Evolutionary conservation across 371 early-diverging fungal genomes (phyloP).

Genomic region (Chytridium lagenaria): DNA sequence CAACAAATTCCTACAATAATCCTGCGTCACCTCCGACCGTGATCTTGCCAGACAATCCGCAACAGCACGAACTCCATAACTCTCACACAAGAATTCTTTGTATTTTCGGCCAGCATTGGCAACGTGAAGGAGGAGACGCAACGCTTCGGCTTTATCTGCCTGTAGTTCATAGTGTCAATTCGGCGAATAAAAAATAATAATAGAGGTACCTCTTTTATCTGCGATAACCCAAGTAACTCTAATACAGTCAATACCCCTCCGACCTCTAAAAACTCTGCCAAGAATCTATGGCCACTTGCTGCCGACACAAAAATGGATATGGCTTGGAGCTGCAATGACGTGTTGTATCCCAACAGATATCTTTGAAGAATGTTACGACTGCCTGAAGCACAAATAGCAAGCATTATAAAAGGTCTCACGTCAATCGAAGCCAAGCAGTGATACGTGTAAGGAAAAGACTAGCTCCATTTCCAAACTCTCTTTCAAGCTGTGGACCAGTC

Average conservation of each 20-base stretch:
- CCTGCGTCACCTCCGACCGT: constrained; percentile 55
- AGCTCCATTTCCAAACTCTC: constrained; percentile 62
- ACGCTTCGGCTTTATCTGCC: constrained; percentile 60
- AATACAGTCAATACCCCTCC: constrained; percentile 63
- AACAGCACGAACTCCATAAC: constrained; percentile 60
- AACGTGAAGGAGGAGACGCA: constrained; percentile 52
- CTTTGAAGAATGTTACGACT: constrained; percentile 26
- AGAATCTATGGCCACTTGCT: constrained; percentile 56
- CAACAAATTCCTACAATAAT: constrained; percentile 56
- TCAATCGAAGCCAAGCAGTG: constrained; percentile 61
- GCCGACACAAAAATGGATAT: constrained; percentile 61
- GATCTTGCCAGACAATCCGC: constrained; percentile 60
- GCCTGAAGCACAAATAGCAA: neutral
- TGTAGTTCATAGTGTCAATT: constrained; percentile 20
- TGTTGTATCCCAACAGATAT: constrained; percentile 56
- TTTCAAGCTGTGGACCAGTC: constrained; percentile 63
- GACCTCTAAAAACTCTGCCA: constrained; percentile 65
- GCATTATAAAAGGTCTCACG: constrained; percentile 24
- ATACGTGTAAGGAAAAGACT: constrained; percentile 62
- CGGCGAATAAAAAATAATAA: neutral
- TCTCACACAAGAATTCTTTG: constrained; percentile 66
- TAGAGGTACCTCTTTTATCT: constrained; percentile 56
- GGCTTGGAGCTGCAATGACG: constrained; percentile 56
- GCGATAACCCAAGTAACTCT: constrained; percentile 56
- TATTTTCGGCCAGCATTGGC: constrained; percentile 59